phyloP scores from a whole-genome alignment of 140 eudicot species.

The Eryngium alpinum region DNA sequence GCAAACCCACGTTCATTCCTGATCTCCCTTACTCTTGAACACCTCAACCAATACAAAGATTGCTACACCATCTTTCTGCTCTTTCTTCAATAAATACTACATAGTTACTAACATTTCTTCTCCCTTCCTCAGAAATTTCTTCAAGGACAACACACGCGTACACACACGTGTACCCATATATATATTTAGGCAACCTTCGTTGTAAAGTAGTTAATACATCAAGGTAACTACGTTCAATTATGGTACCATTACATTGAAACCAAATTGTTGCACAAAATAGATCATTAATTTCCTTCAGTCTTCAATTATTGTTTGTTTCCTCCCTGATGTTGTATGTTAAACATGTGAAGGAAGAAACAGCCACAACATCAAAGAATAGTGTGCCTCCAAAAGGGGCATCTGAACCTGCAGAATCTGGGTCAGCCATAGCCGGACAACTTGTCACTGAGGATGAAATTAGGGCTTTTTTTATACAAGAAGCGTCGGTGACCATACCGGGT shows the following conservation, averaged over 20 bases:
- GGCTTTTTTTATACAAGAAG: constrained; percentile 57
- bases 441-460: constrained; percentile 89
- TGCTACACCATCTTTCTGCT: no score
- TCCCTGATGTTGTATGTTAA: constrained; percentile 45
- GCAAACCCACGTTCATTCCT: no score
- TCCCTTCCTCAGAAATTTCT: no score
- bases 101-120: no score
- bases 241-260: not conserved
- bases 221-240: not conserved
- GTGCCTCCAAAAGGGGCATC: constrained; percentile 39
- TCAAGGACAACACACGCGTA: no score
- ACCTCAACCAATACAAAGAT: no score
- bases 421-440: constrained; percentile 47
- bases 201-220: no score
- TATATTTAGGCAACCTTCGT: no score
- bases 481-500: constrained; percentile 79
- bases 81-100: no score
- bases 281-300: not conserved
- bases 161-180: no score
- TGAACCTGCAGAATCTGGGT: constrained; percentile 36
- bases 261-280: not conserved
- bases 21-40: no score
- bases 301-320: not conserved
- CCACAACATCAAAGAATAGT: constrained; percentile 34
- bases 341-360: constrained; percentile 49